Percentiles rank a stretch among this genome's conserved stretches.
phyloP scores from a whole-genome alignment of 768 basidiomycete genomes.

The Russula abietina region DNA sequence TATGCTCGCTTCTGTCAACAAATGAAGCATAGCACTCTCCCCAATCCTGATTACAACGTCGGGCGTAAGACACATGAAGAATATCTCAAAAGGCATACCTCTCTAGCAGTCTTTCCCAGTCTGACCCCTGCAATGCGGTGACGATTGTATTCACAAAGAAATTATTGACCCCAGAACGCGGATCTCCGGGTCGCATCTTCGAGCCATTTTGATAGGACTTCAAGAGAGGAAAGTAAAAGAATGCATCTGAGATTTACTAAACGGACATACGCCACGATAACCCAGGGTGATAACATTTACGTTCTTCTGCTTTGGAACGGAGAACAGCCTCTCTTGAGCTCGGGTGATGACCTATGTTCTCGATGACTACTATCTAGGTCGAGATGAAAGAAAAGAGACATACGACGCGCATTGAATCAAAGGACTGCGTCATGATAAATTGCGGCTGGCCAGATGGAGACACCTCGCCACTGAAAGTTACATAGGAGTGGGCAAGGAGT shows the following conservation, averaged over 20 bases:
- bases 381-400: neutral
- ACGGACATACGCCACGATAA: conserved; percentile 48
- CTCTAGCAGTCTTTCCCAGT: conserved; percentile 61
- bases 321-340: conserved; percentile 52
- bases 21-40: conserved; percentile 65
- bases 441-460: neutral
- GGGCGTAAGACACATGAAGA: neutral
- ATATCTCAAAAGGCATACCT: conserved; percentile 41
- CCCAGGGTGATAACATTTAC: conserved; percentile 62
- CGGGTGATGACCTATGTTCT: conserved; percentile 50
- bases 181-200: conserved; percentile 34
- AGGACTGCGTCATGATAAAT: conserved; percentile 15
- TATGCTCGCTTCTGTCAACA: conserved; percentile 67
- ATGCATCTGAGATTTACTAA: neutral
- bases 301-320: conserved; percentile 31
- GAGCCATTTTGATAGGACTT: conserved; percentile 23
- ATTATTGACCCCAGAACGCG: conserved; percentile 46
- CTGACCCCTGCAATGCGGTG: conserved; percentile 53
- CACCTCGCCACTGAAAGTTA: conserved; percentile 7
- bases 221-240: neutral
- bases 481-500: conserved; percentile 12
- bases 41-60: conserved; percentile 52
- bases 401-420: conserved; percentile 16
- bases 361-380: conserved; percentile 26
- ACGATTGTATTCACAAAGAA: conserved; percentile 70